These are phyloP conservation scores for Dactylellina cionopaga DNA, from an alignment of 2,329 filamentous ascomycete species.

Conservation along the genomic window DNA sequence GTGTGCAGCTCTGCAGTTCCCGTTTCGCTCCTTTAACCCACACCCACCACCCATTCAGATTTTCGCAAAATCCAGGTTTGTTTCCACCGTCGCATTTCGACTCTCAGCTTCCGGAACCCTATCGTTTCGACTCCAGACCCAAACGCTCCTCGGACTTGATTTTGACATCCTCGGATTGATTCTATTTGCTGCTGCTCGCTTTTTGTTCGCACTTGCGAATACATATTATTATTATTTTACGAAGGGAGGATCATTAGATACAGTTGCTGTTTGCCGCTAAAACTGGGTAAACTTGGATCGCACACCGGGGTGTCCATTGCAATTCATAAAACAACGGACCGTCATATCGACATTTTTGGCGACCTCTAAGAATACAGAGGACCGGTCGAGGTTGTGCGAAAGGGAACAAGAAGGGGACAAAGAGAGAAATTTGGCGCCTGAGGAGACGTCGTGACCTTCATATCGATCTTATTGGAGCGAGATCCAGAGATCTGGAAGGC, in stretches of 20 bases:
- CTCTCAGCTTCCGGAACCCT: background rate
- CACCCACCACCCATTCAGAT: conserved; percentile 5
- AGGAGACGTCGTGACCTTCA: conserved; percentile 4
- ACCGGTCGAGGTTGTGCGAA: too few species aligned
- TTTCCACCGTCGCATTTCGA: background rate
- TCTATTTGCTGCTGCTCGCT: conserved; percentile 15
- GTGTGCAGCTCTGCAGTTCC: conserved; percentile 37
- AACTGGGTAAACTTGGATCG: too few species aligned
- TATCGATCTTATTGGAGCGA: conserved; percentile 20
- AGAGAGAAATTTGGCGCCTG: background rate
- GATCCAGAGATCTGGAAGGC: conserved; percentile 26
- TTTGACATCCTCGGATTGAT: conserved; percentile 4
- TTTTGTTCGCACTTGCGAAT: background rate
- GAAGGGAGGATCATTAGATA: conserved; percentile 4
- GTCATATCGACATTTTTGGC: too few species aligned
- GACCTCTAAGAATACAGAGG: too few species aligned
- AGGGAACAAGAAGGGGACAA: background rate
- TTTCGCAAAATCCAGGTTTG: background rate
- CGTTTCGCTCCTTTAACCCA: conserved; percentile 40
- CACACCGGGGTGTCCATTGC: background rate
- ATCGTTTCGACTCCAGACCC: conserved; percentile 5
- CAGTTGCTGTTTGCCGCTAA: conserved; percentile 26
- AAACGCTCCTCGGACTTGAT: conserved; percentile 2
- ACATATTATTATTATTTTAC: conserved; percentile 17
- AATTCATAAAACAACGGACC: too few species aligned